Conservation (phyloP, 179 eudicot species). For the Heliamphora pulchella region DNA sequence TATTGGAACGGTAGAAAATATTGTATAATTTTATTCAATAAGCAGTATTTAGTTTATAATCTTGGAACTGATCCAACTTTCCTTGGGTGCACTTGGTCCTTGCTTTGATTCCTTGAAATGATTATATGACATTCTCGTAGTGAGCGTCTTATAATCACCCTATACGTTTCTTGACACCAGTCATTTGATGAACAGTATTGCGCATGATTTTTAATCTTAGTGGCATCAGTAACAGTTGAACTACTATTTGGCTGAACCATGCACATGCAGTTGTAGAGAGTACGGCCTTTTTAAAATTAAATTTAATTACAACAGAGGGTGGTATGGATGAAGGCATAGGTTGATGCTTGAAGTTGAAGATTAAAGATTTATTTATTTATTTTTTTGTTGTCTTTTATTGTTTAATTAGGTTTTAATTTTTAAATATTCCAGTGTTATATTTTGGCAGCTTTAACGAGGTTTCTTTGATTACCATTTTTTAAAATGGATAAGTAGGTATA, state of each 20-base stretch:
- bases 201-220: no score
- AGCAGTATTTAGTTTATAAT: not conserved
- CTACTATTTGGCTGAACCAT: not conserved
- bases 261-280: slow-evolving; percentile 1
- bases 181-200: not conserved
- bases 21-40: not conserved
- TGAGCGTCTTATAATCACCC: not conserved
- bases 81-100: not conserved
- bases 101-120: not conserved
- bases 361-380: not conserved
- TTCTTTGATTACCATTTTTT: no score
- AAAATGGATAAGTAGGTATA: no score
- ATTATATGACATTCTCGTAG: not conserved
- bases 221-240: not conserved
- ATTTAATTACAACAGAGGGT: not conserved
- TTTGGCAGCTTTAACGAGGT: no score
- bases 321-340: no score
- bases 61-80: not conserved
- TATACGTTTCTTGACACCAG: not conserved
- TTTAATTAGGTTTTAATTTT: no score
- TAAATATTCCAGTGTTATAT: no score
- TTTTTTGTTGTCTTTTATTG: no score
- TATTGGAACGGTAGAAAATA: not conserved
- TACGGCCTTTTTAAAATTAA: not conserved
- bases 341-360: not conserved